Base-by-base conservation (phyloP, 345 rosid genomes). In the Gossypium anomalum region DNA sequence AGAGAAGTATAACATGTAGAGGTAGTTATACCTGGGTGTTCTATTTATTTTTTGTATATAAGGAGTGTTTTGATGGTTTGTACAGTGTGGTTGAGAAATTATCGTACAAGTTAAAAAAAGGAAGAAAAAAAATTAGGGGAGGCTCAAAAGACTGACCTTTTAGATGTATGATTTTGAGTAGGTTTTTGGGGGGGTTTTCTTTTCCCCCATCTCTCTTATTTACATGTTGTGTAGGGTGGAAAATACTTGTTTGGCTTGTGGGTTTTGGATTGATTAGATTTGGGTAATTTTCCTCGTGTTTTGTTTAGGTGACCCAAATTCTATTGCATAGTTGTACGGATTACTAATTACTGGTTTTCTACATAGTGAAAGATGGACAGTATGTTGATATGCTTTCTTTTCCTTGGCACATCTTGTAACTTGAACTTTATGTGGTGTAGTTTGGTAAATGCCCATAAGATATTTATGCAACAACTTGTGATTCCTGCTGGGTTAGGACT, bases 81-180 rank as follows among this genome's bases (percentile, higher is more conserved):
- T 89, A 89, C 87, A 88, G 85, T 62, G 87, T 80, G 85, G 65
- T 76, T 75, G 79, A 80, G 77, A 66, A 82, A 73, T 70, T 75
- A 53, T n/a, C 23, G 11, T 55, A 19, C 55, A 77, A 70, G 71
- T 58, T 34, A 34, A 41, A 61, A 49, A 59, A 70, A 1, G 22
- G 13, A 9, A 20, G 3, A 56, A 47, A 59, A 19, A 56, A 56
- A 59, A 43, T 22, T 69, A 74, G 78, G 77, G 53, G 56, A 71
- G 67, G 73, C 43, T 65, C 47, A 74, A 68, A 59, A 76, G 59
- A 79, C 87, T 81, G 85, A 83, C 84, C 57, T 44, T 72, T 80
- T 17, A 81, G 80, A 79, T 77, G 80, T 84, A 86, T 71, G 80
- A 23, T 78, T 63, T 73, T 52, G 85, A 75, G 82, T 81, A 78